phyloP scores from a whole-genome alignment of 1,284 basidiomycete species.

The Jaminaea rosea region DNA sequence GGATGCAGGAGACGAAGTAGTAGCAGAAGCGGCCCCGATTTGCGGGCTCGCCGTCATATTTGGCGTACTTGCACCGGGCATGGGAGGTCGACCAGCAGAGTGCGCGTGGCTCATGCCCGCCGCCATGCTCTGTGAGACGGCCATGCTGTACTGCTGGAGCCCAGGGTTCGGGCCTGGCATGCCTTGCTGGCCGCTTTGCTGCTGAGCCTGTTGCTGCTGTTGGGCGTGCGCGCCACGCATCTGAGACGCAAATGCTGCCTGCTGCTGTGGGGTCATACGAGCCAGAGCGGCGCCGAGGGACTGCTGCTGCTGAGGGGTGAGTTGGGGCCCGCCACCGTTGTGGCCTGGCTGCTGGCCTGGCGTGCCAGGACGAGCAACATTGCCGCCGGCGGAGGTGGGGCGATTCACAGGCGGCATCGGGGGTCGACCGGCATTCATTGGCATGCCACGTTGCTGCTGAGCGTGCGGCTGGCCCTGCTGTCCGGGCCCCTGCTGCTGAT shows the following conservation, averaged over 20 bases:
- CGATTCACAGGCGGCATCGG: neutral
- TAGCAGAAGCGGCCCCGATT: too few relatives aligned
- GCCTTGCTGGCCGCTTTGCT: neutral
- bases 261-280: neutral
- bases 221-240: slow-evolving; percentile 21
- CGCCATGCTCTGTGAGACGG: slow-evolving; percentile 1
- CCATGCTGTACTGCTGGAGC: slow-evolving; percentile 4
- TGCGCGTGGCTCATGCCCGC: slow-evolving; percentile 3
- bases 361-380: neutral
- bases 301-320: slow-evolving; percentile 18
- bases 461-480: neutral
- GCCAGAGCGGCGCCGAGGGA: slow-evolving; percentile 6
- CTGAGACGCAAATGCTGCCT: slow-evolving; percentile 15
- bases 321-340: too few relatives aligned
- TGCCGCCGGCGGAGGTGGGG: neutral
- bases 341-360: slow-evolving; percentile 6
- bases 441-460: slow-evolving; percentile 6
- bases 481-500: neutral
- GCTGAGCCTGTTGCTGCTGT: slow-evolving; percentile 13
- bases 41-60: too few relatives aligned
- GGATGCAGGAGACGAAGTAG: too few relatives aligned
- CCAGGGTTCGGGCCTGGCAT: neutral
- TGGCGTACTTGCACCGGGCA: too few relatives aligned
- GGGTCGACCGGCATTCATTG: neutral
- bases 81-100: too few relatives aligned